Evolutionary conservation across 2,329 filamentous ascomycete species (phyloP), one percentile per base, ranked within the genome.

Genomic region (Sarocladiaceae sp.): DNA sequence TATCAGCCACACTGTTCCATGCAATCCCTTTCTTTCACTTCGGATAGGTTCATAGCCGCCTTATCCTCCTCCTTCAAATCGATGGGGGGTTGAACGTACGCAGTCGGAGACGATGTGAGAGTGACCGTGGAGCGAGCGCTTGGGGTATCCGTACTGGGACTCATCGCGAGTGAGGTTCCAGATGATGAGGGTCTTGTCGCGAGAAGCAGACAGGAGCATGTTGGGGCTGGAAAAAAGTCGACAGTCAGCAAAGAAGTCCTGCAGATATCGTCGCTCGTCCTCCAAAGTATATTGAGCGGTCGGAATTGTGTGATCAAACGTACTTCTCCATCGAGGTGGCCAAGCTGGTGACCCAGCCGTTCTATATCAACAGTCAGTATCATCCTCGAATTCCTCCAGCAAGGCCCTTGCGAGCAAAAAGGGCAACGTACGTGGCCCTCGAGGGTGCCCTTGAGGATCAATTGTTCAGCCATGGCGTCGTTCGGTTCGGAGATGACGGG

Each of bases 41-140:
- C 20, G 7, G n/a, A 29, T 29, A n/a, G 9, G n/a, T 26, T 24
- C 35, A 26, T 19, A 11, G 20, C 13, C n/a, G 5, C n/a, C 5
- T 26, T 6, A 29, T 18, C 13, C 31, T 20, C 15, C 2, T 34
- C 18, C 16, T 34, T 42, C 35, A n/a, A n/a, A 47, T 42, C 39
- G 39, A 24, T 29, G 34, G 23, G 33, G 35, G 27, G 50, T 48
- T 41, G 53, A 66, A 86, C 88, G 63, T 93, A 95, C 93, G 77
- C 93, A 97, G 85, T 98, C 93, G 72, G 93, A 97, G 69, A 98
- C 90, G 72, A 98, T 98, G 85, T 98, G 93, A 56, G 90, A 96
- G 82, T 98, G 93, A 66, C 93, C 93, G 77, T 94, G 85, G 60
- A 98, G 89, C 68, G 88, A 94, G 76, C 93, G 85, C 84, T 98